phyloP scores from a whole-genome alignment of 345 rosid genomes.

The Acer saccharum region DNA sequence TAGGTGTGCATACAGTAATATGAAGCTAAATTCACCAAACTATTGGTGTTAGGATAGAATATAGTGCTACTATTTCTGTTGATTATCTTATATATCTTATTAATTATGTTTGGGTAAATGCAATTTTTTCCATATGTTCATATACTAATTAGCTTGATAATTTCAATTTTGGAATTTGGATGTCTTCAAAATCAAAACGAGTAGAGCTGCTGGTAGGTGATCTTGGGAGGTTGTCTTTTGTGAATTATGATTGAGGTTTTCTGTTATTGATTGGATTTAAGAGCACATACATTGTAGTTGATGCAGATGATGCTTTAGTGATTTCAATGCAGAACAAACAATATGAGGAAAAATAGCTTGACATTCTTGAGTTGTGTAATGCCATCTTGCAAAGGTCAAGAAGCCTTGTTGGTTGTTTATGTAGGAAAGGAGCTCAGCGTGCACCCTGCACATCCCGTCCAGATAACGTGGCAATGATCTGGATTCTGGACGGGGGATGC shows the following conservation, averaged over 20 bases:
- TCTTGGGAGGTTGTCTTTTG: too few species aligned
- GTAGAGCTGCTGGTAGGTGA: too few species aligned
- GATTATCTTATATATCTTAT: not conserved
- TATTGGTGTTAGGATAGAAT: not conserved
- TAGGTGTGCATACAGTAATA: not conserved
- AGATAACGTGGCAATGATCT: too few species aligned
- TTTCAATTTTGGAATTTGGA: not conserved
- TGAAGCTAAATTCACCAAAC: not conserved
- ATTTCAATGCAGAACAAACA: not conserved
- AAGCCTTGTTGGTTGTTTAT: too few species aligned
- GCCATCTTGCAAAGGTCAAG: too few species aligned
- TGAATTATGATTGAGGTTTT: not conserved
- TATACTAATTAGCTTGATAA: not conserved
- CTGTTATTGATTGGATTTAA: not conserved
- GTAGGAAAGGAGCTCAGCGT: too few species aligned
- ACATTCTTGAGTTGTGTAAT: too few species aligned
- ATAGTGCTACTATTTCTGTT: too few species aligned
- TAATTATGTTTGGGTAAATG: not conserved
- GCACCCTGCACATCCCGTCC: too few species aligned
- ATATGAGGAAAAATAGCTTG: too few species aligned
- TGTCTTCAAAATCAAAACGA: too few species aligned
- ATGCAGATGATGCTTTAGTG: not conserved
- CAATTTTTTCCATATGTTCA: not conserved
- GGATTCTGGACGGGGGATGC: too few species aligned
- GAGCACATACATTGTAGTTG: not conserved